phyloP scores from a whole-genome alignment of 306 rosid genomes.

The Mimosa pudica region DNA sequence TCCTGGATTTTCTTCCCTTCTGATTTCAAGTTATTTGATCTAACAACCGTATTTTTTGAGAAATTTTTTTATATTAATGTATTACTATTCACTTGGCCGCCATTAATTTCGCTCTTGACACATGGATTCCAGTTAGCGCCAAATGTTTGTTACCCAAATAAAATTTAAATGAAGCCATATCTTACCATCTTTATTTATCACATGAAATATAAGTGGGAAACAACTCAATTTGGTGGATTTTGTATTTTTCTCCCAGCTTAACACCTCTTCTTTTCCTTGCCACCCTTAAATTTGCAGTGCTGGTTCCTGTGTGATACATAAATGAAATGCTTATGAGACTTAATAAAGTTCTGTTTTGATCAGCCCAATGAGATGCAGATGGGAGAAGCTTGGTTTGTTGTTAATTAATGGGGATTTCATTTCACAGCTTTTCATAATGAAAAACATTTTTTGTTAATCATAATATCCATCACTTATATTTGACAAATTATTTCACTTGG shows the following conservation, averaged over 20 bases:
- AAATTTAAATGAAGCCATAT: too few relatives aligned
- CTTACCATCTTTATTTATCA: too few relatives aligned
- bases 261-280: background rate
- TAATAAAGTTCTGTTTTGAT: background rate
- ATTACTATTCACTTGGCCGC: background rate
- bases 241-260: background rate
- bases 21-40: background rate
- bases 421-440: background rate
- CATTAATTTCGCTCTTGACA: background rate
- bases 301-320: background rate
- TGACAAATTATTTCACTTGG: too few relatives aligned
- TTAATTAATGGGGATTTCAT: background rate
- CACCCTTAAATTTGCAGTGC: background rate
- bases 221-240: background rate
- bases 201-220: too few relatives aligned
- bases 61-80: too few relatives aligned
- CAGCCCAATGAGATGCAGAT: background rate
- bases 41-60: background rate
- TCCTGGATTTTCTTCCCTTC: slow-evolving; percentile 10
- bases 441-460: background rate
- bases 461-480: background rate
- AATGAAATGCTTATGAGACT: background rate
- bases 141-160: too few relatives aligned
- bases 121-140: background rate
- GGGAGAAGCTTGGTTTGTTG: background rate